Conservation (phyloP, 116 monocot genomes). For the Posidonia oceanica region DNA sequence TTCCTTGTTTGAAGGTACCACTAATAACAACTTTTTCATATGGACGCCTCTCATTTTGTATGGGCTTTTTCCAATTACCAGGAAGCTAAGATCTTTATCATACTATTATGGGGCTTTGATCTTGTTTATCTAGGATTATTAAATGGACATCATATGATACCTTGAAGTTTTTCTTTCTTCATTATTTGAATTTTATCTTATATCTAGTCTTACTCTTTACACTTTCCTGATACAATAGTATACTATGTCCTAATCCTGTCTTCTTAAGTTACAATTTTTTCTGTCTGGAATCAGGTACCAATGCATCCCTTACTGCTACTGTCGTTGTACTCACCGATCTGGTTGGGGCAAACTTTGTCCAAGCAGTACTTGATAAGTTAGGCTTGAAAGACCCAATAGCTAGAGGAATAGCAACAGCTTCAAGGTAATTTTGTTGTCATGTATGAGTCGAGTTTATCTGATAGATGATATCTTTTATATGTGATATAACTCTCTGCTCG, state of each 20-base stretch:
- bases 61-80: not conserved
- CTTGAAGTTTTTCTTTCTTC: not conserved
- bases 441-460: too few species aligned
- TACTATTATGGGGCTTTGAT: not conserved
- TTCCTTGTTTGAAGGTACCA: slow-evolving; percentile 90
- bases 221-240: too few species aligned
- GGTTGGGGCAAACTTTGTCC: slow-evolving; percentile 95
- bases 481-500: too few species aligned
- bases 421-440: slow-evolving; percentile 43
- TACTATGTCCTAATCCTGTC: too few species aligned
- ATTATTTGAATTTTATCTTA: not conserved
- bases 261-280: too few species aligned
- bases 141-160: not conserved
- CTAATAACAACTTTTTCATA: not conserved
- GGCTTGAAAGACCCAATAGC: slow-evolving; percentile 81
- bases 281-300: slow-evolving; percentile 39
- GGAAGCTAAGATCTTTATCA: not conserved
- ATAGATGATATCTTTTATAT: not conserved
- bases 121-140: too few species aligned
- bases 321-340: slow-evolving; percentile 90
- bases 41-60: not conserved
- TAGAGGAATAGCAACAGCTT: slow-evolving; percentile 96
- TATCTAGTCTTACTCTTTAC: too few species aligned
- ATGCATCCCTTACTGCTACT: slow-evolving; percentile 87
- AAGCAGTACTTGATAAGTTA: slow-evolving; percentile 85